Base-by-base conservation (phyloP, 306 rosid species). In the Malus sylvestris region DNA sequence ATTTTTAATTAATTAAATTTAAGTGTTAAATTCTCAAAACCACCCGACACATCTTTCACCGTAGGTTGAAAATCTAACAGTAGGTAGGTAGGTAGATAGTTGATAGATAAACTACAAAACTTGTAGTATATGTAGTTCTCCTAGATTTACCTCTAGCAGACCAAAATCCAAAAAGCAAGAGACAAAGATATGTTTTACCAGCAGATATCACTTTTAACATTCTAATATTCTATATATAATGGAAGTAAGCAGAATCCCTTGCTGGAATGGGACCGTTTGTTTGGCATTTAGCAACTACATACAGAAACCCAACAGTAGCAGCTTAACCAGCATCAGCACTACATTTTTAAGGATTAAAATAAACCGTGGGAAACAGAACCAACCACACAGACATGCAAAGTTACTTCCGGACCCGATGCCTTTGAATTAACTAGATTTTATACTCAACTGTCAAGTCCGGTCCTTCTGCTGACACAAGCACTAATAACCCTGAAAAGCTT, bases 321-420 rank as follows among this genome's bases (percentile, higher is more conserved):
- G 5, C 32, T 10, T 59, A 59, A 10, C 16, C 64, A 23, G 15
- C 25, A 7, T 1, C 23, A 5, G 60, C 25, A n/a, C 1, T 20
- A 57, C 12, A 57, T 55, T 2, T 18, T 19, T 55, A 20, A 19
- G 19, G 33, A 10, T 4, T 53, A 53, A 20, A 53, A 12, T 19
- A 13, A 22, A 30, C 5, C 13, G 72, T 67, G 66, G 67, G 69
- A 59, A 77, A 78, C 82, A 62, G 55, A 20, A 19, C 10, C 57
- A 25, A 52, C 46, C 83, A 8, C 83, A 0, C 12, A 84, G 77
- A 89, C 87, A 79, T 87, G 70, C 73, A 19, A 45, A 52, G 70
- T 76, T 38, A 45, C 68, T 76, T 38, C 62, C 86, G 89, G 96
- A 87, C 79, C 72, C 88, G 88, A 91, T 81, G 87, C 68, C 38